Percentiles rank a stretch among this genome's conserved stretches.
Evolutionary conservation across 225 moss, liverwort and hornwort genomes (phyloP).

Genomic region (Rhytidiadelphus loreus): DNA sequence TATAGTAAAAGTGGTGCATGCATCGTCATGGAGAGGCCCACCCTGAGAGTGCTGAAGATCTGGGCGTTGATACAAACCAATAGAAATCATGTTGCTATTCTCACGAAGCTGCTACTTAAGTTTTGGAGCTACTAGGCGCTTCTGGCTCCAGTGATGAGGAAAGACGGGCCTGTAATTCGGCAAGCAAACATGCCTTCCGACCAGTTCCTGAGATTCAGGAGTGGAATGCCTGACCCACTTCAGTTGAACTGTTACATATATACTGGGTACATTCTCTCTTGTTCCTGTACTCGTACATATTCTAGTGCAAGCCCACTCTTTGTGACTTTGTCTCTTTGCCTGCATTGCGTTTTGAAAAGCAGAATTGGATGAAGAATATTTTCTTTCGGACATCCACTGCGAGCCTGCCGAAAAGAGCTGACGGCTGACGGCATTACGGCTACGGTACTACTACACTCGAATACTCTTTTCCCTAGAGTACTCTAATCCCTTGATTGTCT

Average conservation of each 20-base stretch:
- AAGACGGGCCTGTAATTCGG: slow-evolving; percentile 10
- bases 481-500: neutral
- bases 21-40: slow-evolving; percentile 10
- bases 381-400: neutral
- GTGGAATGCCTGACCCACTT: neutral
- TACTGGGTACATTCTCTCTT: neutral
- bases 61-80: neutral
- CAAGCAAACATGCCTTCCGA: slow-evolving; percentile 24
- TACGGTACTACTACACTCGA: neutral
- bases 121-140: neutral
- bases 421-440: neutral
- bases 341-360: neutral
- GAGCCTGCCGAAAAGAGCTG: neutral
- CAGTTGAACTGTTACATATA: slow-evolving; percentile 1
- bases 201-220: slow-evolving; percentile 1
- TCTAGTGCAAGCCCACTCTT: neutral
- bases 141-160: neutral
- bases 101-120: neutral
- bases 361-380: neutral
- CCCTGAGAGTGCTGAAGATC: neutral
- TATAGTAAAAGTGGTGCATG: slow-evolving; percentile 4
- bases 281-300: neutral
- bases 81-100: neutral
- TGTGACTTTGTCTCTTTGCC: neutral
- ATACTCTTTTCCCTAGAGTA: neutral